Base-by-base conservation (phyloP, 2,329 filamentous ascomycete genomes). In the Fusarium keratoplasticum region DNA sequence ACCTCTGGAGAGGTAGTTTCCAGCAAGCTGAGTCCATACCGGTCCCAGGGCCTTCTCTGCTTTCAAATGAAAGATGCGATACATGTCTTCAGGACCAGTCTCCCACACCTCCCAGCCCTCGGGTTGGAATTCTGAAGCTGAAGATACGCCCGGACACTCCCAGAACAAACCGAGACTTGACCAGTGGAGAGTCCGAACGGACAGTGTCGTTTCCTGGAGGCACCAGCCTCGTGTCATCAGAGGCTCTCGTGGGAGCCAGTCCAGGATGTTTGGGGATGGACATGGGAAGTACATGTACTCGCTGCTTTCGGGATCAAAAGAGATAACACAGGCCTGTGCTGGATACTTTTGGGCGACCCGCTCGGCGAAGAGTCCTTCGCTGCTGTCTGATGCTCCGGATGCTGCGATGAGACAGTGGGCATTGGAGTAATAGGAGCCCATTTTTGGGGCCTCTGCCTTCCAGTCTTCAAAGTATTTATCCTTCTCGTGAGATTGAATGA, bases 351-450 rank as follows among this genome's bases (percentile, higher is more conserved):
- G 31, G 18, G 31, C 29, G 5, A 18, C 11, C 4, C 61, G 42
- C 18, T 69, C 61, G 5, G 36, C 16, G 13, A 69, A 64, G 16
- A 69, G 25, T 1, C 61, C 61, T 20, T 69, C 38, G 18, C 20
- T 38, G 22, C 61, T 69, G n/a, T 69, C 61, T 16, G 47, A 44
- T 6, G 61, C 54, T 2, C 31, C 54, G 11, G 40, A 18, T 9
- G 66, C 66, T 11, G 66, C 55, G 0, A 69, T 61, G 5, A 65
- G 44, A 6, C 54, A 65, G 14, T 55, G 5, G 3, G 54, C 66
- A n/a, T 61, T 64, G 18, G 61, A 36, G 11, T 69, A 69, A 31
- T 69, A 69, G 6, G 42, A 47, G 6, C 61, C 66, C 66, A 69
- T 69, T 14, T 55, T 64, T 6, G 38, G 33, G 2, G 66, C 54